These are phyloP conservation scores for Trypanosoma vivax DNA, from an alignment of 208 protist genomes.

Conservation along the genomic window DNA sequence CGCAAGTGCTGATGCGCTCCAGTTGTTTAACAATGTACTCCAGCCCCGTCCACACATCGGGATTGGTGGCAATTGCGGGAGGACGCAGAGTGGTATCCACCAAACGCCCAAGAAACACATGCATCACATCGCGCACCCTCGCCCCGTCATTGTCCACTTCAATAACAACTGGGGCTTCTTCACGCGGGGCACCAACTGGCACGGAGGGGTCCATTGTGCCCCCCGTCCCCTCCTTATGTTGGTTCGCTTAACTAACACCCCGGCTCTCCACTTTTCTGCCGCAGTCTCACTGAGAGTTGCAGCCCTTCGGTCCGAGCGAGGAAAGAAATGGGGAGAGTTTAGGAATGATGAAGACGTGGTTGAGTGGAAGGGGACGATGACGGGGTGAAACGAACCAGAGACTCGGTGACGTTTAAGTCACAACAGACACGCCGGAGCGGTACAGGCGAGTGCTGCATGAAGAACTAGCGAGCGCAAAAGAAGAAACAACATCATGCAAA, in stretches of 20 bases:
- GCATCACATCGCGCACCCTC: constrained; percentile 63
- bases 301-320: neutral
- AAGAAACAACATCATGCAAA: too few species aligned
- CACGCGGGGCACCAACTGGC: constrained; percentile 46
- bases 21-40: constrained; percentile 66
- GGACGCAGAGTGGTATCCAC: constrained; percentile 41
- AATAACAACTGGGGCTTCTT: constrained; percentile 30
- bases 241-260: too few species aligned
- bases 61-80: constrained; percentile 9
- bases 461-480: too few species aligned
- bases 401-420: too few species aligned
- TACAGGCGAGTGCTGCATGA: too few species aligned
- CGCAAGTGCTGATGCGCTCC: constrained; percentile 73
- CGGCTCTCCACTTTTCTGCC: too few species aligned
- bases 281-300: too few species aligned
- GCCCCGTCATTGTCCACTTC: constrained; percentile 73
- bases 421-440: too few species aligned
- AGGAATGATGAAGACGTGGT: too few species aligned
- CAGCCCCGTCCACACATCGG: constrained; percentile 12
- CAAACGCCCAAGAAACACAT: constrained; percentile 75
- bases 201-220: constrained; percentile 36
- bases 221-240: neutral
- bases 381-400: too few species aligned
- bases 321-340: too few species aligned
- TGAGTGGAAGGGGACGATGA: too few species aligned